Percentiles rank a stretch among this genome's conserved stretches.
phyloP scores from a whole-genome alignment of 164 flowering plant species.

The Berberis thunbergii region DNA sequence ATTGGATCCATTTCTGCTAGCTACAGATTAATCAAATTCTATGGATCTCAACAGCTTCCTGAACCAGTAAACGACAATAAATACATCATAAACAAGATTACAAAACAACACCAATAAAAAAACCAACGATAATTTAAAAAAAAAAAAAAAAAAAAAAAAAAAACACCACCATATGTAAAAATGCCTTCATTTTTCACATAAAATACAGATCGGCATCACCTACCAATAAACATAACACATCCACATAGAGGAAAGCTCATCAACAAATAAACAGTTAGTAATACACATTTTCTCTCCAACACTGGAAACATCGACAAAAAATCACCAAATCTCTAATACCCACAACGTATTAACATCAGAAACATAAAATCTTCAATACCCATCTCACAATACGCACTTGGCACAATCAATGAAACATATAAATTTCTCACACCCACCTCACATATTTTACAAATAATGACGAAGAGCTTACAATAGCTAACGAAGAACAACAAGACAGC shows the following conservation, averaged over 20 bases:
- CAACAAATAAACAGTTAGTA: not conserved
- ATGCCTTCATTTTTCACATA: not conserved
- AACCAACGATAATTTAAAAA: too few relatives aligned
- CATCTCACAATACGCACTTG: slow-evolving; percentile 7
- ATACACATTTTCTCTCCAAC: not conserved
- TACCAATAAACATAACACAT: not conserved
- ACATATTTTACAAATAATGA: not conserved
- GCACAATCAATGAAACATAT: not conserved
- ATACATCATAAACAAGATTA: not conserved
- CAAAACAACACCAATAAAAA: too few relatives aligned
- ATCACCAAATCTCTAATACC: not conserved
- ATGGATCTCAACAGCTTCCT: slow-evolving; percentile 2
- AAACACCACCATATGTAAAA: too few relatives aligned
- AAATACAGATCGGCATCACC: not conserved
- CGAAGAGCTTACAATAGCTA: not conserved
- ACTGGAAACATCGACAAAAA: not conserved
- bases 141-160: too few relatives aligned
- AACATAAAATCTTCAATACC: slow-evolving; percentile 4
- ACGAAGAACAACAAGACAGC: not conserved
- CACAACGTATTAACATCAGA: not conserved
- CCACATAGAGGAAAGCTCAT: not conserved
- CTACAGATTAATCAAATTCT: slow-evolving; percentile 4
- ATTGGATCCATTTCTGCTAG: slow-evolving; percentile 38
- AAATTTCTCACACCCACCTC: not conserved
- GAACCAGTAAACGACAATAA: not conserved